Evolutionary conservation across 1,284 basidiomycete genomes (phyloP), one percentile per base, ranked within the genome.

Genomic region (Ceratobasidium sp.): DNA sequence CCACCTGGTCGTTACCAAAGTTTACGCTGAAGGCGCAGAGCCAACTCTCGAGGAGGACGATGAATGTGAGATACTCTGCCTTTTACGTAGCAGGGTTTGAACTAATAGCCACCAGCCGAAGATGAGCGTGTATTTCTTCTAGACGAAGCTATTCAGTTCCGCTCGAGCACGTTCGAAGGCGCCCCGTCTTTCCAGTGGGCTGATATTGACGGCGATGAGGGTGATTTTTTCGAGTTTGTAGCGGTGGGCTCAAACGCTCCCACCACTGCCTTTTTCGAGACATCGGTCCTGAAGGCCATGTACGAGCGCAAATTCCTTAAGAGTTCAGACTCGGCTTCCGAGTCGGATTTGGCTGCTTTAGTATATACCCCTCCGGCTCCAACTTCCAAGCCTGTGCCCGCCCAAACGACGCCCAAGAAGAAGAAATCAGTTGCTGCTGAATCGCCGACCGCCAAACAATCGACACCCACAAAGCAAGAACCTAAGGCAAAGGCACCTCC

Each of bases 11-110:
- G 88, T 98, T 68, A 97, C 95, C 13, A 86, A 95, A 72, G 94
- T 96, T 0, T 98, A 93, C 76, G 94, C 97, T 74, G 94, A 98
- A 72, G 96, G 94, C 10, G 96, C 98, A 77, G 93, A 97, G 77
- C 92, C 96, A 75, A 79, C 97, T 34, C 81, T 98, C 13, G 94
- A 96, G 73, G 95, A 98, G 75, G 94, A 97, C 78, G 94, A 95
- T 47, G 96, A 98, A 81, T 93, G 93, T 95, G 77, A 77, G 92
- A n/a, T n/a, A n/a, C n/a, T 83, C 38, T 35, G 52, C 72, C 50
- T 38, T 40, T 42, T 15, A 13, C 25, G n/a, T 17, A 34, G 27
- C 4, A 52, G 32, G 31, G 35, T 34, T 12, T 40, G 25, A 22
- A 34, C 31, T 43, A 25, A 32, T 31, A 6, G 45, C 40, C 35